Conservation (phyloP, 371 early-diverging fungal species). For the Mortierella polycephala region DNA sequence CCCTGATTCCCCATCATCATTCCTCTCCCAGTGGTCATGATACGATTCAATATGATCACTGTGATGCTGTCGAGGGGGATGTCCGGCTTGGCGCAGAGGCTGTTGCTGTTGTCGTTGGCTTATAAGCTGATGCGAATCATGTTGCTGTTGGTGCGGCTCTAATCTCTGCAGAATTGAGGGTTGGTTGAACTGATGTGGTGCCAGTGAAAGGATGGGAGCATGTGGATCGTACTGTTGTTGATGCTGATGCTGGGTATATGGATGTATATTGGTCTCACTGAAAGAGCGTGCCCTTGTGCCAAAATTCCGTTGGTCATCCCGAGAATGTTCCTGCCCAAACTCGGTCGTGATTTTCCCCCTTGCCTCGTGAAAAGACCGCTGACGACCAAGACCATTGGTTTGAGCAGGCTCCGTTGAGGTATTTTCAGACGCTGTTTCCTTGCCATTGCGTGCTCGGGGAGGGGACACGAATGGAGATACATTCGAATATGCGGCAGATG, state of each 20-base stretch:
- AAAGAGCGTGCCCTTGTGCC: conserved; percentile 35
- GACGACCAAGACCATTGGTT: conserved; percentile 22
- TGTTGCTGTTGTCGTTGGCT: not conserved
- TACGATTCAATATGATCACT: conserved; percentile 18
- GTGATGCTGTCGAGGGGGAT: conserved; percentile 11
- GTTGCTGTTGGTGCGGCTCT: not conserved
- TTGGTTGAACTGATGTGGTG: no score
- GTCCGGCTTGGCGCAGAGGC: conserved; percentile 8
- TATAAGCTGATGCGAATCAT: not conserved
- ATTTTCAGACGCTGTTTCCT: not conserved
- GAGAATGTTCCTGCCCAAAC: not conserved
- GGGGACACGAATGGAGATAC: not conserved
- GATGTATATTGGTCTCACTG: conserved; percentile 37
- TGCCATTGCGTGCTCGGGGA: conserved; percentile 2
- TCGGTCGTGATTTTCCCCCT: conserved; percentile 6
- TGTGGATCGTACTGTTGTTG: conserved; percentile 18
- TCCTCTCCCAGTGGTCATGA: conserved; percentile 4
- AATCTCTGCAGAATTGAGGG: no score
- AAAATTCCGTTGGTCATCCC: conserved; percentile 7
- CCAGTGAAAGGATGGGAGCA: no score
- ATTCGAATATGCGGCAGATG: not conserved
- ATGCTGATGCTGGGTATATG: conserved; percentile 29
- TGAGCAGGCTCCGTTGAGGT: not conserved
- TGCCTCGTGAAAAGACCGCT: conserved; percentile 27
- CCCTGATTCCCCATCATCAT: not conserved